Evolutionary conservation across 2,329 filamentous ascomycete species (phyloP), one percentile per base, ranked within the genome.

Genomic region (Trichophyton schoenleinii): DNA sequence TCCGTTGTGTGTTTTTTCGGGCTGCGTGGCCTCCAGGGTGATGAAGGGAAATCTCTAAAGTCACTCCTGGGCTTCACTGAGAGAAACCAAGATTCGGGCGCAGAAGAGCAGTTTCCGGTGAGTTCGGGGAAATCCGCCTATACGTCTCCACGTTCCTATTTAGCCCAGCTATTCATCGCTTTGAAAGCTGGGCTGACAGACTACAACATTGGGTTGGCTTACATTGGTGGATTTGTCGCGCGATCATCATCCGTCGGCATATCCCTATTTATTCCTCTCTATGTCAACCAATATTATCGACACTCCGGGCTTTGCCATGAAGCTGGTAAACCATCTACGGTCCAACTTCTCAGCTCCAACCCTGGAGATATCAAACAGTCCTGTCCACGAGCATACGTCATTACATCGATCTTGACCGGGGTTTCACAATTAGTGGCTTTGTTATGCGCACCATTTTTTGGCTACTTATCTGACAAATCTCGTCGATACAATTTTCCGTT

Each of bases 231-330:
- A 1, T 96, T 97, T 68, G 92, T 99, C 1, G 92, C 91, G 8
- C 85, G 94, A 61, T 91, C 94, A 6, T 96, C 91, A 0, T 96
- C 91, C 0, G 94, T 99, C 3, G 92, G 89, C 59, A 95, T 99
- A 66, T 95, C 90, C 0, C 82, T 97, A 4, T 99, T 97, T 75
- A 88, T 99, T 60, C 94, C 94, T 0, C 81, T 99, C 1, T 95
- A 88, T 70, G 85, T 96, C 68, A 97, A 97, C 71, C 86, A 89
- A 25, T 96, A 89, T 73, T 97, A 92, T 73, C 88, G 92, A 65
- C 78, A 79, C 57, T 87, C 87, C 60, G 91, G 90, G 1, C 87
- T 88, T 66, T 97, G 94, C 75, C 48, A 59, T 13, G 49, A 58
- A 57, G 28, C n/a, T n/a, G 67, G 69, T 58, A 66, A 65, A 11